These are phyloP conservation scores for Teratosphaeriaceae sp. DNA, from an alignment of 2,329 filamentous ascomycete genomes.

Conservation along the genomic window DNA sequence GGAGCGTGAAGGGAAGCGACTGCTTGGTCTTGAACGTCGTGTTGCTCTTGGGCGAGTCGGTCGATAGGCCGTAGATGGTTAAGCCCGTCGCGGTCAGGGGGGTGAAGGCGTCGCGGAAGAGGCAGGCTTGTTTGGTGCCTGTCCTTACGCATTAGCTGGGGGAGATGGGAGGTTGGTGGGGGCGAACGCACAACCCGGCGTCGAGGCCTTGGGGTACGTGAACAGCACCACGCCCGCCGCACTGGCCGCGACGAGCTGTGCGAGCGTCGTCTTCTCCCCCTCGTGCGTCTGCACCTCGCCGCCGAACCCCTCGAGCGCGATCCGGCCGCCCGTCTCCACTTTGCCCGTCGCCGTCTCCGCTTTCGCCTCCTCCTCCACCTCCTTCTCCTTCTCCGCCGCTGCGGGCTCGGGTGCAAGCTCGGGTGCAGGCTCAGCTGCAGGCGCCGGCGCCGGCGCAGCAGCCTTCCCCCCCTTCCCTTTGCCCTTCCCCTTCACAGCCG, in stretches of 20 bases:
- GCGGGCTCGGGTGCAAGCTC: no score
- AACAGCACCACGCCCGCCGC: conserved; percentile 84
- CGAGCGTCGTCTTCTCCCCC: conserved; percentile 70
- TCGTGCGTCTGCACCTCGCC: conserved; percentile 79
- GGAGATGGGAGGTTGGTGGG: no score
- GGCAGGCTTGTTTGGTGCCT: conserved; percentile 91
- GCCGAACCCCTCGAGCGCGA: conserved; percentile 51
- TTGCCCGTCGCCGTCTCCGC: conserved; percentile 10
- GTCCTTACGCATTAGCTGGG: conserved; percentile 2
- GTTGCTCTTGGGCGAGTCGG: conserved; percentile 85
- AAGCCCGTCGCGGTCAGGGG: conserved; percentile 72
- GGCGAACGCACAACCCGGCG: conserved; percentile 76
- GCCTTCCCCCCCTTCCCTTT: no score
- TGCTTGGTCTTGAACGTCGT: conserved; percentile 90
- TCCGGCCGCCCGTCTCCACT: conserved; percentile 42
- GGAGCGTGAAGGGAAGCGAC: conserved; percentile 76
- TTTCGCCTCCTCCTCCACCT: conserved; percentile 17
- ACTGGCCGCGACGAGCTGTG: conserved; percentile 75
- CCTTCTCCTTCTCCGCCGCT: no score
- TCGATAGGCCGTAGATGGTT: conserved; percentile 82
- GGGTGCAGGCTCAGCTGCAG: no score
- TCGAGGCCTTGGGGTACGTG: conserved; percentile 92
- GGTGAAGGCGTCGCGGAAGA: conserved; percentile 82
- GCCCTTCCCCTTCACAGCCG: conserved; percentile 14
- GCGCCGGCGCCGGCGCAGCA: no score